These are phyloP conservation scores for Crepidotus variabilis DNA, from an alignment of 768 basidiomycete species.

Conservation along the genomic window DNA sequence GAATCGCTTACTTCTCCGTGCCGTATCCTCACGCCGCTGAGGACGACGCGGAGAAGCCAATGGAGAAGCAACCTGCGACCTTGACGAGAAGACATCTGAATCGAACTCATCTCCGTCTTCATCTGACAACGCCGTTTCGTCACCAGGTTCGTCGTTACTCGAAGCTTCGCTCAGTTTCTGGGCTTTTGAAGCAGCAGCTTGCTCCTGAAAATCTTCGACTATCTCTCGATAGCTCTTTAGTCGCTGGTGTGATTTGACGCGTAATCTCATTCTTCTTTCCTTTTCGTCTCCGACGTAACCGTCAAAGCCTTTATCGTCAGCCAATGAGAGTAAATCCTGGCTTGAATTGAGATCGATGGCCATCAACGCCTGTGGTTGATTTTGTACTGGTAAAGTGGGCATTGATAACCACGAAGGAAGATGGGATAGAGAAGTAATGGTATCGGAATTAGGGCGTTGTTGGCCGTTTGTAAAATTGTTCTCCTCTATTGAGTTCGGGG, in stretches of 20 bases:
- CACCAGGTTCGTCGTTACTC: constrained; percentile 9
- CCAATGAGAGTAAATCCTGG: constrained; percentile 13
- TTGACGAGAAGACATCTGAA: constrained; percentile 6
- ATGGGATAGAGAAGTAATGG: constrained; percentile 47
- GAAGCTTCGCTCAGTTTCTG: constrained; percentile 9
- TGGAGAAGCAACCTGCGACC: constrained; percentile 16
- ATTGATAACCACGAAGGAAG: constrained; percentile 56
- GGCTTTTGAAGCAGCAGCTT: constrained; percentile 12
- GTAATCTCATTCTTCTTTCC: constrained; percentile 23
- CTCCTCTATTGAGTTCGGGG: neutral
- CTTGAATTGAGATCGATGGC: constrained; percentile 34
- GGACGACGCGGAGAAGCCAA: constrained; percentile 21
- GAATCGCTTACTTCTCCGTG: constrained; percentile 62
- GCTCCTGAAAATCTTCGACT: constrained; percentile 55
- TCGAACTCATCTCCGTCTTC: constrained; percentile 14
- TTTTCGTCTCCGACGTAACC: constrained; percentile 11
- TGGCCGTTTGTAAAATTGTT: neutral
- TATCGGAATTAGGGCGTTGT: constrained; percentile 23
- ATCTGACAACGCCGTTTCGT: constrained; percentile 8
- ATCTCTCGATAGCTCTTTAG: constrained; percentile 67
- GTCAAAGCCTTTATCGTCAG: neutral
- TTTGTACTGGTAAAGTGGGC: constrained; percentile 42
- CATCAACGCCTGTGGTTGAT: constrained; percentile 44
- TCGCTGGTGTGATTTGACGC: constrained; percentile 36
- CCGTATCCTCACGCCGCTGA: constrained; percentile 53